phyloP scores from a whole-genome alignment of 1,284 basidiomycete species.

The Leccinum pallidistipes region DNA sequence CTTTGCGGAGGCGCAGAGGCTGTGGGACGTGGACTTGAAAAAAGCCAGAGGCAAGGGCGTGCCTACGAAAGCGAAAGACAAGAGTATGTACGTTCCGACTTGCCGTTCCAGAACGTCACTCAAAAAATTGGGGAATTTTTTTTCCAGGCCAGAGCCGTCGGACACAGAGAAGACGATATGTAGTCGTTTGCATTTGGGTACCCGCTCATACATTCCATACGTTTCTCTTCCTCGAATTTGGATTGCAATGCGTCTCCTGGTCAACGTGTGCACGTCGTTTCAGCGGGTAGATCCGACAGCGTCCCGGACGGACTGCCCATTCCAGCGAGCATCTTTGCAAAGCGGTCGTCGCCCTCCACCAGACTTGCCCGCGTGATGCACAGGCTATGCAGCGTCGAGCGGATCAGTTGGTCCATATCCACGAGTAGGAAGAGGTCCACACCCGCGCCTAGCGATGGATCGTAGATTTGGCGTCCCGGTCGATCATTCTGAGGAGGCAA shows the following conservation, averaged over 20 bases:
- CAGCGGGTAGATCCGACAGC: no score
- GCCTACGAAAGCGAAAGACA: slow-evolving; percentile 73
- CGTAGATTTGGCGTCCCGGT: not conserved
- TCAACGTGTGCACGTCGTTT: not conserved
- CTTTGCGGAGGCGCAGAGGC: slow-evolving; percentile 60
- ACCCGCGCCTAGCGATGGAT: not conserved
- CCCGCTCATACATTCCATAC: not conserved
- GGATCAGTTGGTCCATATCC: not conserved
- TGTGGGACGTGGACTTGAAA: slow-evolving; percentile 65
- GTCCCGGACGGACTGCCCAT: no score
- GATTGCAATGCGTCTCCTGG: not conserved
- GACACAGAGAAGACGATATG: slow-evolving; percentile 28
- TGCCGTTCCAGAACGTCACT: not conserved
- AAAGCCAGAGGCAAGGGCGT: slow-evolving; percentile 78
- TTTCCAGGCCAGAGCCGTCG: slow-evolving; percentile 33
- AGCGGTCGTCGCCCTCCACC: not conserved
- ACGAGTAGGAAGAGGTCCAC: not conserved
- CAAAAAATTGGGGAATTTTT: not conserved
- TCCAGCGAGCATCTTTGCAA: not conserved
- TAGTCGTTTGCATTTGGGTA: not conserved
- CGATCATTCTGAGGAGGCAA: not conserved
- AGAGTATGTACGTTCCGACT: slow-evolving; percentile 46
- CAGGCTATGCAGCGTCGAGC: not conserved
- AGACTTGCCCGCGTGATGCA: not conserved
- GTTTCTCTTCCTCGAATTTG: not conserved